Evolutionary conservation across 1,139 yeast genomes (phyloP), one percentile per base, ranked within the genome.

Genomic region (Candida smagusa): DNA sequence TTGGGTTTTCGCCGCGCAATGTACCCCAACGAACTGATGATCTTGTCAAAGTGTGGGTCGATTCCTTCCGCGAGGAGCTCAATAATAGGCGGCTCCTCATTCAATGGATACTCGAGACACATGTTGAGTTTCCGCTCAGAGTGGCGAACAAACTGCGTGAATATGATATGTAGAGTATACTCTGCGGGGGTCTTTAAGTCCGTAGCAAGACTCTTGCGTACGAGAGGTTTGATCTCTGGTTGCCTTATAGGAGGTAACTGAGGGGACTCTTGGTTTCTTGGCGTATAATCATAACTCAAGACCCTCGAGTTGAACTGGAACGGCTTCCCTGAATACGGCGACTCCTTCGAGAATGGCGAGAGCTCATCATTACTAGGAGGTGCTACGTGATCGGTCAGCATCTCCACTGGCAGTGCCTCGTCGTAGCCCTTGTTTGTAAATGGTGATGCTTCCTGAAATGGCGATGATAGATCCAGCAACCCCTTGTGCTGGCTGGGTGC

Each of bases 121-220:
- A 79, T 53, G 47, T 83, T 84, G 40, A 92, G 69, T 54, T 90
- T 90, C 33, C 89, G 67, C 58, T 94, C 98, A 0, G 97, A 95
- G 50, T 83, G 84, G 44, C 97, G 81, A 8, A 94, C 96, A 64
- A 94, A 92, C 63, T 89, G 96, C 3, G 98, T 88, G 58, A 94
- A 94, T 29, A 94, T 73, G 24, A 94, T 89, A 59, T 94, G 97
- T 42, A 92, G 68, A 0, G 98, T 94, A 56, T 92, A 92, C 52
- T 90, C 97, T 0, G 96, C 86, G 0, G 96, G 94, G 23, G 88
- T 80, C 53, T 87, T 86, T 6, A 23, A 23, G n/a, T 31, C 34
- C 4, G 34, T 31, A n/a, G 34, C 29, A 9, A 21, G 26, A 11
- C 12, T 30, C 26, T 30, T 21, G 21, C 56, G 22, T 67, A 71